A percentile compares a stretch with the other conserved stretches of the same genome.
These are phyloP conservation scores for Boechera divaricarpa DNA, from an alignment of 345 rosid species.

Conservation along the genomic window DNA sequence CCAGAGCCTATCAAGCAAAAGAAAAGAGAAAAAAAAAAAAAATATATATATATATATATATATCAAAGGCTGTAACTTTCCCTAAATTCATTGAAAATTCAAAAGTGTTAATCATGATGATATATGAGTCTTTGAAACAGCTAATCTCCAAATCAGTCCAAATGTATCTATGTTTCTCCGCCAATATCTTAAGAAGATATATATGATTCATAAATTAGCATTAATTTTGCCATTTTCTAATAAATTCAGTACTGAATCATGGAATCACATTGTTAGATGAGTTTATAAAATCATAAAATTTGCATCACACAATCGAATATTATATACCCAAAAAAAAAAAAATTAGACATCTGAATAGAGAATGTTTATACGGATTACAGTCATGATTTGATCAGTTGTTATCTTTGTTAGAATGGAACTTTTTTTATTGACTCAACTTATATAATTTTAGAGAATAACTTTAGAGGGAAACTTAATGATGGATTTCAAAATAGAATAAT, in stretches of 20 bases:
- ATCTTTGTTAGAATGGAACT: slow-evolving; percentile 4
- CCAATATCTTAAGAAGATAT: slow-evolving; percentile 4
- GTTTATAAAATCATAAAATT: slow-evolving; percentile 12
- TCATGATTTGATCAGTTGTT: slow-evolving; percentile 23
- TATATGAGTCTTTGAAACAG: slow-evolving; percentile 35
- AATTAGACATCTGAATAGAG: slow-evolving; percentile 6
- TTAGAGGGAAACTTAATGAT: slow-evolving; percentile 33
- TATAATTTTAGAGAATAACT: not conserved
- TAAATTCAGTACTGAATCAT: not conserved
- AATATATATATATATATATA: too few species aligned
- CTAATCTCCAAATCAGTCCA: slow-evolving; percentile 25
- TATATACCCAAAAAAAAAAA: not conserved
- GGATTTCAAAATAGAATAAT: slow-evolving; percentile 33
- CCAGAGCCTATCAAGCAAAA: slow-evolving; percentile 35
- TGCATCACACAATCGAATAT: not conserved
- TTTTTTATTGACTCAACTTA: slow-evolving; percentile 2
- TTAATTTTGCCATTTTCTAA: not conserved
- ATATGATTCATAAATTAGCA: not conserved
- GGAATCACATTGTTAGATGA: slow-evolving; percentile 9
- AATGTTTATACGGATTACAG: slow-evolving; percentile 13
- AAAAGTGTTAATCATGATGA: slow-evolving; percentile 39
- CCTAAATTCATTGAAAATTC: slow-evolving; percentile 35
- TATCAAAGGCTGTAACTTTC: slow-evolving; percentile 32
- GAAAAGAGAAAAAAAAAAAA: not conserved
- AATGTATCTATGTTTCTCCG: slow-evolving; percentile 7